A percentile compares a stretch with the other conserved stretches of the same genome.
These are phyloP conservation scores for Candida bentonensis DNA, from an alignment of 805 yeast genomes.

Conservation along the genomic window DNA sequence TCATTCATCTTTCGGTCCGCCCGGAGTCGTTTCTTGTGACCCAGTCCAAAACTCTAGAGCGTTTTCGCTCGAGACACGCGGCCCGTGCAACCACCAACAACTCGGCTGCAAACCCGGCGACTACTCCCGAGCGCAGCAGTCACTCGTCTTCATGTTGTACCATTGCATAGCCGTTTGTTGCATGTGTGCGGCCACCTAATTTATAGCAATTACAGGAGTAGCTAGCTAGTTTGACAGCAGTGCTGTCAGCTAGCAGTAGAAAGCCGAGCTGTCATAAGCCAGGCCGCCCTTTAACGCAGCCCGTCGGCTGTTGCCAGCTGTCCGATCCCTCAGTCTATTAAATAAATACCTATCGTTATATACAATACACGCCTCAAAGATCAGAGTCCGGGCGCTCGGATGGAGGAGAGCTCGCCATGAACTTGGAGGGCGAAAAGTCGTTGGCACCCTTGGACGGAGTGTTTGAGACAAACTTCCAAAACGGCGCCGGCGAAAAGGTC, in stretches of 20 bases:
- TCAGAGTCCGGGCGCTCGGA: not conserved
- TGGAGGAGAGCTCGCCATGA: conserved; percentile 5
- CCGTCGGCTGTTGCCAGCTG: no score
- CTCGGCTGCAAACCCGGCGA: not conserved
- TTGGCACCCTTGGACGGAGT: conserved; percentile 14
- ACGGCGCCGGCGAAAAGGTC: conserved; percentile 65
- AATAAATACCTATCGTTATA: no score
- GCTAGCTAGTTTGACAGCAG: no score
- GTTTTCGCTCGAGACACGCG: not conserved
- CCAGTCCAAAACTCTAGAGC: not conserved
- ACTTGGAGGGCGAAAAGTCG: conserved; percentile 19
- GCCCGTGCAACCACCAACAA: no score
- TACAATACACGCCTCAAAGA: no score
- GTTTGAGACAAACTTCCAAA: conserved; percentile 55
- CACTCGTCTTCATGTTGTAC: not conserved
- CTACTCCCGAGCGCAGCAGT: not conserved
- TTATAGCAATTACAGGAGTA: no score
- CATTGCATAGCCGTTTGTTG: not conserved
- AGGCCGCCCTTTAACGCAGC: no score
- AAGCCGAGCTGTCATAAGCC: no score
- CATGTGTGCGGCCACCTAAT: no score
- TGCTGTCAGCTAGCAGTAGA: no score
- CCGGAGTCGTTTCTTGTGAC: conserved; percentile 14
- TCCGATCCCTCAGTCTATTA: no score
- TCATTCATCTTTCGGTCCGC: conserved; percentile 20